Base-by-base conservation (phyloP, 441 rosid species). In the Erysimum pusillum region DNA sequence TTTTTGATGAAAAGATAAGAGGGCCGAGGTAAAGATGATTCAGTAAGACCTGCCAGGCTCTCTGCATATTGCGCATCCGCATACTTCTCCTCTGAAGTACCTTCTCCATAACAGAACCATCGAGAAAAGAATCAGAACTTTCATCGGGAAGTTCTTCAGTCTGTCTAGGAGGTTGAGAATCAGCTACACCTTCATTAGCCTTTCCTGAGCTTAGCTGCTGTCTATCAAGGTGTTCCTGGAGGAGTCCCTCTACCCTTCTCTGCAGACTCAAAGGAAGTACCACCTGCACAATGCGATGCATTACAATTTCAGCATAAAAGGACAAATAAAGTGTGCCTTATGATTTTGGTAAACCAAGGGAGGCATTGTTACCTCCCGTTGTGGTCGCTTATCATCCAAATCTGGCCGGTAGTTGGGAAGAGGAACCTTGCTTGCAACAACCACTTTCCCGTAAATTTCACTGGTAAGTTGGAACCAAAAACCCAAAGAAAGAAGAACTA, bases 341-440 rank as follows among this genome's bases (percentile, higher is more conserved):
- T 60, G 54, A 48, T 41, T 58, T 54, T 28, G 34, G 73, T 42
- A 35, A 68, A 63, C 42, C 61, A 61, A 69, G 56, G 35, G 57
- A 82, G 54, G 39, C 39, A 74, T 6, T 34, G 63, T 77, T 83
- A 96, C 98, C 99, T 96, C 99, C 67, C 99, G 89, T 56, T 96
- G 99, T 67, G 99, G 99, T 83, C 99, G 86, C 88, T 87, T 93
- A 79, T 96, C 98, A 87, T 96, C 99, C 84, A 96, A 88, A 83
- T 96, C 99, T 4, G 98, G 98, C 79, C 99, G 66, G 82, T 96
- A 96, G 80, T 96, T 93, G 9, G 99, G 97, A 76, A 96, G 97
- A 71, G 98, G 98, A 83, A 87, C 88, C 85, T 91, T 96, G 87
- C 99, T 91, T n/a, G 97, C 93, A 77, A 96, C 99, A 74, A 96